A percentile compares a stretch with the other conserved stretches of the same genome.
Conservation (phyloP, 2,329 filamentous ascomycete species). For the Cadophora malorum region DNA sequence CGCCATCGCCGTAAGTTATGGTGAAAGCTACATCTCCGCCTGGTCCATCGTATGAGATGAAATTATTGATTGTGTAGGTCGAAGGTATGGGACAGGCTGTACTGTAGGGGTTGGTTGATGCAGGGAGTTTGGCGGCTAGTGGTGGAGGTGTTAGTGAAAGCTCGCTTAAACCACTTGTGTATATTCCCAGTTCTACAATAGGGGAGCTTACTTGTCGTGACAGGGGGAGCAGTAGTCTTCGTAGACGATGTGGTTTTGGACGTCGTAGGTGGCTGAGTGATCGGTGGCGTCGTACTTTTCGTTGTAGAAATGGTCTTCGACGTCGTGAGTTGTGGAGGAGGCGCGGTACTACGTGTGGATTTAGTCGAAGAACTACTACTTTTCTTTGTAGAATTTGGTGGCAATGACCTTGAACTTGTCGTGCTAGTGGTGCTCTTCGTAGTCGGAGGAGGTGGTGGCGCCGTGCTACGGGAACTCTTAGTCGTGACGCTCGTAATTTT, state of each 20-base stretch:
- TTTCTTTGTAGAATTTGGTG: constrained; percentile 7
- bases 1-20: constrained; percentile 12
- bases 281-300: neutral
- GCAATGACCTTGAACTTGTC: constrained; percentile 12
- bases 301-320: neutral
- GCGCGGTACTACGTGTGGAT: constrained; percentile 4
- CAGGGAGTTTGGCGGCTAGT: constrained; percentile 7
- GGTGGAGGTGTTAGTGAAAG: neutral
- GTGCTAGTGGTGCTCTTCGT: neutral
- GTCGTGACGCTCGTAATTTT: neutral
- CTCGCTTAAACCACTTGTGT: no score
- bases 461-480: constrained; percentile 10
- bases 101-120: constrained; percentile 14
- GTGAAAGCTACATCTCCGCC: constrained; percentile 18
- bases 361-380: constrained; percentile 9
- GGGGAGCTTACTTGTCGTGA: constrained; percentile 1
- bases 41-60: constrained; percentile 14
- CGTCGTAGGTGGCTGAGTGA: constrained; percentile 6
- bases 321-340: neutral
- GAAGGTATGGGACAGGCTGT: constrained; percentile 14
- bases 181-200: neutral
- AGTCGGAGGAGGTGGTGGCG: neutral
- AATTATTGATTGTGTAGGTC: constrained; percentile 20
- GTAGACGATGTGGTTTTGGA: neutral
- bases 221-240: neutral